These are phyloP conservation scores for Talaromyces marneffei DNA, from an alignment of 2,329 filamentous ascomycete genomes.

Conservation along the genomic window DNA sequence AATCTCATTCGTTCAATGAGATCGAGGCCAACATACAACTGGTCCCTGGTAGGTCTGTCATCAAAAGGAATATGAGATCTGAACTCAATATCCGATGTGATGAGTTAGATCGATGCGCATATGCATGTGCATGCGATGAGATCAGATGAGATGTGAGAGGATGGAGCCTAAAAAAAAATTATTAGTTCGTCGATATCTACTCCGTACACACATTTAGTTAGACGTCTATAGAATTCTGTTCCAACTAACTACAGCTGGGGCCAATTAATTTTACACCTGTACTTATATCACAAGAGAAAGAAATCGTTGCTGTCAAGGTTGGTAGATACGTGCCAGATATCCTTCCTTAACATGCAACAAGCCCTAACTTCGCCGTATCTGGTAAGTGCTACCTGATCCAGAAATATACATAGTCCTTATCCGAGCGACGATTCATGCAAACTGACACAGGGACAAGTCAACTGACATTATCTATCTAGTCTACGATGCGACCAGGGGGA, in stretches of 20 bases:
- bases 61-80: background rate
- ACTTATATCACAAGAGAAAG: background rate
- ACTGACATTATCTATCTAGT: background rate
- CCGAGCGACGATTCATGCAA: background rate
- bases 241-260: no score
- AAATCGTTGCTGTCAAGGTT: background rate
- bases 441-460: background rate
- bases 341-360: background rate
- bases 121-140: background rate
- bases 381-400: background rate
- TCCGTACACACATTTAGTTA: no score
- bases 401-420: background rate
- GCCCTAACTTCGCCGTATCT: background rate
- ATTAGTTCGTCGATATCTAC: no score
- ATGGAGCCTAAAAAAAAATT: no score
- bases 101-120: background rate
- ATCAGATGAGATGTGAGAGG: no score
- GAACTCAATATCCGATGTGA: background rate
- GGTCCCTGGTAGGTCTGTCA: no score
- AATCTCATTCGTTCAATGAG: background rate
- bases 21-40: no score
- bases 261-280: background rate
- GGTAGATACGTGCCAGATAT: background rate
- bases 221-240: no score
- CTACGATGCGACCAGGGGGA: background rate